Percentiles rank a stretch among this genome's conserved stretches.
Evolutionary conservation across 2,329 filamentous ascomycete genomes (phyloP).

Genomic region (Bipolaris victoriae): DNA sequence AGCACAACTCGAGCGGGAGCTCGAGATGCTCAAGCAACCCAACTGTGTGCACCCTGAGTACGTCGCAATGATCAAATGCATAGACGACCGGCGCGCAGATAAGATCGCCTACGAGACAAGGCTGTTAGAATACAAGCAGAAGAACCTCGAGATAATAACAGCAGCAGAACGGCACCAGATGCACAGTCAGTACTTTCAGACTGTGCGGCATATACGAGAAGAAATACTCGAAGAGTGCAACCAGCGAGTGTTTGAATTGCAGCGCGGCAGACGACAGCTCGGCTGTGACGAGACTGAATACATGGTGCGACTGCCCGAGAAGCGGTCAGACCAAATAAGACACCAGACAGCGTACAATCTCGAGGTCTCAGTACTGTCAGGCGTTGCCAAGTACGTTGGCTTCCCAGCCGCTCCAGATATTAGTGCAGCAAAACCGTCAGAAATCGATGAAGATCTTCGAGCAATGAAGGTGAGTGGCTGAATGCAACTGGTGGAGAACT

Average conservation of each 20-base stretch:
- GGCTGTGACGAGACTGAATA: constrained; percentile 83
- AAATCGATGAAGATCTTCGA: constrained; percentile 85
- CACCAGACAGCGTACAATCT: constrained; percentile 93
- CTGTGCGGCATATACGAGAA: constrained; percentile 81
- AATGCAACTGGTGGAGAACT: constrained; percentile 18
- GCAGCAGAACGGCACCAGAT: constrained; percentile 84
- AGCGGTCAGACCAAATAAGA: constrained; percentile 75
- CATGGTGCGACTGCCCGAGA: constrained; percentile 78
- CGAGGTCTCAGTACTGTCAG: constrained; percentile 89
- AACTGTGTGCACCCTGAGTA: constrained; percentile 84
- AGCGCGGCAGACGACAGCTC: constrained; percentile 80
- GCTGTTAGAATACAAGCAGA: constrained; percentile 74
- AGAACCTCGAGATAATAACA: constrained; percentile 72
- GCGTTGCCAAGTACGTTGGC: constrained; percentile 91
- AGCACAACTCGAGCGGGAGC: constrained; percentile 74
- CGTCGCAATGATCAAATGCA: constrained; percentile 84
- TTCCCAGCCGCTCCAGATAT: constrained; percentile 95
- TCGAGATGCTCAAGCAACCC: constrained; percentile 64
- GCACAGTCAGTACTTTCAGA: constrained; percentile 89
- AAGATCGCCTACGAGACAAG: constrained; percentile 78
- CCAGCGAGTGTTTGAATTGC: constrained; percentile 90
- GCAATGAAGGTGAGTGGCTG: constrained; percentile 78
- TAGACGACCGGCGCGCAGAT: constrained; percentile 81
- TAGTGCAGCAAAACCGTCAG: constrained; percentile 70
- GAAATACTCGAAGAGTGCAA: constrained; percentile 79